Percentiles rank a stretch among this genome's conserved stretches.
phyloP scores from a whole-genome alignment of 2,329 filamentous ascomycete genomes.

The Colletotrichum camelliae region DNA sequence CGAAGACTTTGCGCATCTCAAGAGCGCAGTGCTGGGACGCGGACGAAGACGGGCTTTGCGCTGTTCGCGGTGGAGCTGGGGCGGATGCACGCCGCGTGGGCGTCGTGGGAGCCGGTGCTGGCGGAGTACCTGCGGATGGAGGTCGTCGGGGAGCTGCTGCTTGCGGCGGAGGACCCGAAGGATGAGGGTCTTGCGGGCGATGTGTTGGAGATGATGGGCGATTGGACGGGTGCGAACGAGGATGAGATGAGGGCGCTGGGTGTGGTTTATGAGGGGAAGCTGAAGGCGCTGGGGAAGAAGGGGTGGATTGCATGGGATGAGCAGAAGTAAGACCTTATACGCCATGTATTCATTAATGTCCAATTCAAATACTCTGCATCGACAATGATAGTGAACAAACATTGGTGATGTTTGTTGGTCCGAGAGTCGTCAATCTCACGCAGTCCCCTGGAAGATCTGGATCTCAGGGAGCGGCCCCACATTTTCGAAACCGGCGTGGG shows the following conservation, averaged over 20 bases:
- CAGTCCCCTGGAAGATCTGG: background rate
- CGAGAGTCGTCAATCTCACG: background rate
- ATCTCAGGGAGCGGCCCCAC: background rate
- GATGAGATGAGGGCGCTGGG: background rate
- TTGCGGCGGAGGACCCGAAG: background rate
- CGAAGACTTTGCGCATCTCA: conserved; percentile 23
- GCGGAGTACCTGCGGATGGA: background rate
- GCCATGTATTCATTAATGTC: background rate
- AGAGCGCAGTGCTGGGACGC: background rate
- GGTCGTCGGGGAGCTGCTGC: background rate
- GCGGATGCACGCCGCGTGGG: background rate
- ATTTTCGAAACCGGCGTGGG: background rate
- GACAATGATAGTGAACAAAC: background rate
- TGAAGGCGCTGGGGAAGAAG: background rate
- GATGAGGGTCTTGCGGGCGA: background rate
- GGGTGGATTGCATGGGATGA: background rate
- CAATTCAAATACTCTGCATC: background rate
- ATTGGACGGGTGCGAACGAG: background rate
- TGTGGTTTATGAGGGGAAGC: background rate
- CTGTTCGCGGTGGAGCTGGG: background rate
- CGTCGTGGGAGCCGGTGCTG: background rate
- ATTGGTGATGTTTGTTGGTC: background rate
- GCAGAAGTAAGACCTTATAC: background rate
- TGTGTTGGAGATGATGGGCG: background rate
- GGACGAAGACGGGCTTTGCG: background rate